Conservation (phyloP, 1,284 basidiomycete species). For the Grifola frondosa region DNA sequence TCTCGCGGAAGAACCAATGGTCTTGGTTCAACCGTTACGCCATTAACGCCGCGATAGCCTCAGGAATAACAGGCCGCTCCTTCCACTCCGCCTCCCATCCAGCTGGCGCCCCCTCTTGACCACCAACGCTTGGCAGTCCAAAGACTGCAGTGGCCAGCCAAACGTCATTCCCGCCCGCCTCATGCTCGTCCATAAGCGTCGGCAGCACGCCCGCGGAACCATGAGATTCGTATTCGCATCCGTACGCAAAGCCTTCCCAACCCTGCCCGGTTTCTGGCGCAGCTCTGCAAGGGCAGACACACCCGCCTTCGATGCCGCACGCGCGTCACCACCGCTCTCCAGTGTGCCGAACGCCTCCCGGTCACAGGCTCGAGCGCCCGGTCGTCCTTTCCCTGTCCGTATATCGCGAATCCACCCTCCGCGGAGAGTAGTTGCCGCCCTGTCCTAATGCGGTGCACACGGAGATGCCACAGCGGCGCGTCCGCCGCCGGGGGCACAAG, state of each 20-base stretch:
- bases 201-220: conserved; percentile 67
- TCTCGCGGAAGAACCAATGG: too few species aligned
- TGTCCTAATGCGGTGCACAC: conserved; percentile 63
- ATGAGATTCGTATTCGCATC: conserved; percentile 77
- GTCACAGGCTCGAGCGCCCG: conserved; percentile 51
- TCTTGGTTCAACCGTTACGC: too few species aligned
- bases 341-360: conserved; percentile 48
- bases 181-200: conserved; percentile 54
- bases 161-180: conserved; percentile 38
- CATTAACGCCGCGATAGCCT: conserved; percentile 39
- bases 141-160: conserved; percentile 75
- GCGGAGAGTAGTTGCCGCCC: conserved; percentile 53
- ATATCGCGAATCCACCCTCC: conserved; percentile 72
- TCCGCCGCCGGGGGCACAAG: conserved; percentile 59
- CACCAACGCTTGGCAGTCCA: conserved; percentile 49
- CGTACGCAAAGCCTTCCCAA: conserved; percentile 55
- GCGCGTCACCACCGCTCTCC: conserved; percentile 43
- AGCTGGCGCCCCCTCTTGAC: conserved; percentile 38
- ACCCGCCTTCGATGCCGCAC: conserved; percentile 61
- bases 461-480: conserved; percentile 66
- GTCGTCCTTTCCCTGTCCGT: conserved; percentile 65
- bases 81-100: conserved; percentile 58
- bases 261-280: conserved; percentile 28
- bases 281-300: conserved; percentile 63
- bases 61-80: conserved; percentile 49